Evolutionary conservation across 257 asterid species (phyloP), one percentile per base, ranked within the genome.

Genomic region (Ilex aquifolium): DNA sequence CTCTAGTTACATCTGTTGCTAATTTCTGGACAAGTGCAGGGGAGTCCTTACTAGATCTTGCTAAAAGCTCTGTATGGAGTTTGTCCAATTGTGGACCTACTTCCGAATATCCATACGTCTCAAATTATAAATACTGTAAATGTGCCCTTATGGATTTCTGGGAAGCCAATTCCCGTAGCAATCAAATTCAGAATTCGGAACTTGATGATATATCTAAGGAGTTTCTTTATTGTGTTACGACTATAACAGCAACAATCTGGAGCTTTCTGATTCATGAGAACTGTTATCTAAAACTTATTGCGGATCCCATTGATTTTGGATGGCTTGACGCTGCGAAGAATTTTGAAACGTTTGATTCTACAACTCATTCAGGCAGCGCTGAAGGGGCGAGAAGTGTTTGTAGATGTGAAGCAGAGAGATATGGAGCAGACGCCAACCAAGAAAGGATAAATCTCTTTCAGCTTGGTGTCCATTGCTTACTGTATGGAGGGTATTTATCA

Each of bases 11-110:
- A 2, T 49, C 79, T 42, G 77, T 54, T 16, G 82, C 85, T 44
- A 73, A 69, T 68, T 78, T 59, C 79, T 85, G 90, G 86, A 70
- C 29, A 31, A 70, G 60, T 63, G 89, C 93, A 0, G 97, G 97
- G 17, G 89, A 84, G 32, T 80, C 83, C 2, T 46, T 90, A 58
- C 72, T 79, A n/a, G 44, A 32, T 50, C 73, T 87, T 49, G 72
- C 76, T 15, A 70, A 65, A 65, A 75, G 67, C 76, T 64, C 72
- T 0, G 3, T 39, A 2, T 70, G 80, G 83, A 78, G 64, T 56
- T 39, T 65, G 7, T 32, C 31, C 40, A 17, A 4, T 61, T 64
- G 53, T 8, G 56, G 44, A 5, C 21, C 31, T 54, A 30, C 13
- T 59, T 27, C 71, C 32, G 79, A 69, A 11, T 17, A 48, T 27